Base-by-base conservation (phyloP, 2,329 filamentous ascomycete species). In the Ustulina deusta region DNA sequence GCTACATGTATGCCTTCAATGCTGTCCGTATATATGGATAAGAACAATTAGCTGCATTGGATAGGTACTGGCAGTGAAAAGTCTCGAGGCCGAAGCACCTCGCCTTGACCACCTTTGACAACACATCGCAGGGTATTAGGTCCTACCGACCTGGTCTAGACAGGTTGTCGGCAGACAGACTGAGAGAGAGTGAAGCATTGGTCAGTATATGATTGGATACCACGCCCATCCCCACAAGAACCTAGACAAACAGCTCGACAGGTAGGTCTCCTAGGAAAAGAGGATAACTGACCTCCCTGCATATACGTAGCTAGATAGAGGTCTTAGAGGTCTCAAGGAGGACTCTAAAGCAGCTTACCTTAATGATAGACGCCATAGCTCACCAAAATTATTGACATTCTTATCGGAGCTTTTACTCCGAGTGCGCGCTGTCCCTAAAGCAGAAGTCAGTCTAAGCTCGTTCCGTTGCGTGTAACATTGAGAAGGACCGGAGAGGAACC, bases 321-420 rank as follows among this genome's bases (percentile, higher is more conserved):
- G 13, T 7, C 25, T 29, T 29, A 36, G 34, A 36, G 11, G 34
- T 6, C 38, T 13, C 38, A 29, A 32, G 25, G 29, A 3, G 27
- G 34, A 34, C 15, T 63, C 20, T 36, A 63, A 46, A 61, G 27
- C 25, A 22, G 46, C 20, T 59, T 56, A 63, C 58, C 58, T n/a
- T 49, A 40, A n/a, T 20, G 60, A 62, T 58, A 40, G 51, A 42
- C 40, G 40, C 40, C 34, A 57, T 36, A 13, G 56, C 65, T 57
- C 29, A 38, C 34, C 51, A 48, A 44, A 13, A n/a, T n/a, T 11
- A 27, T 59, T 40, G 15, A n/a, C 6, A n/a, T 44, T 29, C 6
- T 25, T 11, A 7, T 42, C 66, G 66, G 66, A 66, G 58, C 58
- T 44, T 49, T 55, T 55, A n/a, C 63, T 69, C 66, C 66, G 66